These are phyloP conservation scores for Globisporangium paroecandrum DNA, from an alignment of 352 stramenopile genomes.

Conservation along the genomic window DNA sequence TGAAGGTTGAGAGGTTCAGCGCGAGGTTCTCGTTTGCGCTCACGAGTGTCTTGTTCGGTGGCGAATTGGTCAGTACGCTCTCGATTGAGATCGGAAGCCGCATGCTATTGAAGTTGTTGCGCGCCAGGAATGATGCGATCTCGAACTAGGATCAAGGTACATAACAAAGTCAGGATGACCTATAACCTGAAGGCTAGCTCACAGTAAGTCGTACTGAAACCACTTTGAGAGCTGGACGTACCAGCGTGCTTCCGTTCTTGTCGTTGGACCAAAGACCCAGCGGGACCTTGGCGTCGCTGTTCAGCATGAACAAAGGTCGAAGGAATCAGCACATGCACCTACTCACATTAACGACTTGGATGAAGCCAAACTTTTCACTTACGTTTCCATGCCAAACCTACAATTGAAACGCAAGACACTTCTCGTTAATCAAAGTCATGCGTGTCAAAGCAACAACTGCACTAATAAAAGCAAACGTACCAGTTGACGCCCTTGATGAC, in stretches of 20 bases:
- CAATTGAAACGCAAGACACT: too few relatives aligned
- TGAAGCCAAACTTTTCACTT: neutral
- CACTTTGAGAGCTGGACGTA: conserved; percentile 13
- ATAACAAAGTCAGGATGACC: neutral
- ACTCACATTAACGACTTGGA: neutral
- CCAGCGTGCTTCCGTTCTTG: conserved; percentile 51
- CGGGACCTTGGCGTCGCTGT: conserved; percentile 35
- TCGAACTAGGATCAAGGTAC: conserved; percentile 24
- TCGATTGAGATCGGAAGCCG: conserved; percentile 34
- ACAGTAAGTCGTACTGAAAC: neutral
- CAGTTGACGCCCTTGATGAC: conserved; percentile 20
- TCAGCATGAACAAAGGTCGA: neutral
- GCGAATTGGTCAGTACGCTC: conserved; percentile 38
- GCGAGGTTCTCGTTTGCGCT: conserved; percentile 35
- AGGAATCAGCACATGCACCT: neutral
- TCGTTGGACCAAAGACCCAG: conserved; percentile 64
- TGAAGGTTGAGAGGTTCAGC: conserved; percentile 33
- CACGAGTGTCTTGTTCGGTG: conserved; percentile 25
- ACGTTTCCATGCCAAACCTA: conserved; percentile 23
- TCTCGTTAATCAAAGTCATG: neutral
- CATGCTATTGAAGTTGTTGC: conserved; percentile 56
- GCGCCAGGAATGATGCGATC: conserved; percentile 36
- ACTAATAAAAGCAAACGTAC: neutral
- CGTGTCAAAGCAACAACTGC: too few relatives aligned
- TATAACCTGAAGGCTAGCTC: too few relatives aligned